Conservation (phyloP, 1,284 basidiomycete species). For the Ceratobasidium sp. region DNA sequence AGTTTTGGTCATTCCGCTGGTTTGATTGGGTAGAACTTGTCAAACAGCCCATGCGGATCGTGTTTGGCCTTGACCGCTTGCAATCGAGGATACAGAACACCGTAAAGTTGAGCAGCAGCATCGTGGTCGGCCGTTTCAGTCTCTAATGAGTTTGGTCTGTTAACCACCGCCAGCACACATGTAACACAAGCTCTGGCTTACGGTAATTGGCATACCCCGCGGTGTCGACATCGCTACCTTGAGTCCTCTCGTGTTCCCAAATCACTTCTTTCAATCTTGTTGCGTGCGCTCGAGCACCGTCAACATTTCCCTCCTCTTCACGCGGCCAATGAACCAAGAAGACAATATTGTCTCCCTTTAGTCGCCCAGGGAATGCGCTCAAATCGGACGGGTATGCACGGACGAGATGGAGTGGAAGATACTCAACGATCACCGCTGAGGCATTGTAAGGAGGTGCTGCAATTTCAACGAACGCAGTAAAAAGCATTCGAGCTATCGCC, state of each 20-base stretch:
- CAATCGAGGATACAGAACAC: constrained; percentile 16
- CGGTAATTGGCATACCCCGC: constrained; percentile 28
- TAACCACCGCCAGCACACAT: neutral
- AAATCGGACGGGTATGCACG: constrained; percentile 2
- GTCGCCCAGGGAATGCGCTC: constrained; percentile 26
- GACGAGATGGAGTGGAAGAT: constrained; percentile 28
- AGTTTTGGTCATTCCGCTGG: neutral
- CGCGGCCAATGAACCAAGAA: constrained; percentile 24
- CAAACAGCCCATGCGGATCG: constrained; percentile 32
- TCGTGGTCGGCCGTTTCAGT: constrained; percentile 21
- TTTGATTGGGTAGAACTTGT: constrained; percentile 35
- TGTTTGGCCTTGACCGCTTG: constrained; percentile 1
- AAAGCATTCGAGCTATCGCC: constrained; percentile 4
- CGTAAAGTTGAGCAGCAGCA: constrained; percentile 8
- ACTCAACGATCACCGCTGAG: constrained; percentile 25
- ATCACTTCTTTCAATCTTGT: constrained; percentile 11
- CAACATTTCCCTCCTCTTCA: neutral
- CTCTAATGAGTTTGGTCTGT: neutral
- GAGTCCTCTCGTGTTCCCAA: constrained; percentile 9
- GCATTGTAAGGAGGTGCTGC: neutral
- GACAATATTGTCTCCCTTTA: constrained; percentile 23
- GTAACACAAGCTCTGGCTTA: neutral
- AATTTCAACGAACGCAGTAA: constrained; percentile 10
- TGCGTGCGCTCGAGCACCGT: constrained; percentile 22
- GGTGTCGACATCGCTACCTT: constrained; percentile 1